Evolutionary conservation across 768 basidiomycete genomes (phyloP).

Genomic region (Agrocybe praecox): DNA sequence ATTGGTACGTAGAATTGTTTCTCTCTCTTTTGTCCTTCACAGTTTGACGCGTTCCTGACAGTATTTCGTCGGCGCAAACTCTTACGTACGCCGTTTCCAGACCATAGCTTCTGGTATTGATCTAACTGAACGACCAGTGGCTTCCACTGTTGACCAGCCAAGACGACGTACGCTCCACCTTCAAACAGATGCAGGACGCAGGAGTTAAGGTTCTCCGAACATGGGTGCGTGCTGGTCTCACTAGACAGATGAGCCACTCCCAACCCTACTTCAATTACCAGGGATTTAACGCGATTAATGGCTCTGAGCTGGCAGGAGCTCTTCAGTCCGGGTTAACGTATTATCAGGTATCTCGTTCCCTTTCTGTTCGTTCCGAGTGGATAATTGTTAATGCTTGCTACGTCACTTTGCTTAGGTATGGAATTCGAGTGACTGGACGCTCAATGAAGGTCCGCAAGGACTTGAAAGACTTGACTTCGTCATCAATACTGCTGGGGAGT

Average conservation of each 20-base stretch:
- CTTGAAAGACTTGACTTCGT: slow-evolving; percentile 56
- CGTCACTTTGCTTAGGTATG: slow-evolving; percentile 37
- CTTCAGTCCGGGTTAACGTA: slow-evolving; percentile 46
- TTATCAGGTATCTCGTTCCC: slow-evolving; percentile 38
- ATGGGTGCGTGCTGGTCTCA: slow-evolving; percentile 38
- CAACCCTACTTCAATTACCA: slow-evolving; percentile 10
- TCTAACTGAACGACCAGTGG: slow-evolving; percentile 36
- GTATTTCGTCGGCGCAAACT: slow-evolving; percentile 1
- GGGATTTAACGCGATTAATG: slow-evolving; percentile 48
- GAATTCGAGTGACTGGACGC: slow-evolving; percentile 47
- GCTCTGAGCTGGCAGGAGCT: slow-evolving; percentile 46
- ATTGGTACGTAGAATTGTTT: slow-evolving; percentile 32
- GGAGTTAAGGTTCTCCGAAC: slow-evolving; percentile 57
- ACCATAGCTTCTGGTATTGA: too few species aligned
- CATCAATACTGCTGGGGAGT: slow-evolving; percentile 47
- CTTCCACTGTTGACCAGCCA: slow-evolving; percentile 51
- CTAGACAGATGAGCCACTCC: too few species aligned
- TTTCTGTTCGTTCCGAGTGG: too few species aligned
- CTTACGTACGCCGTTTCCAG: not conserved
- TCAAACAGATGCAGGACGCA: slow-evolving; percentile 47
- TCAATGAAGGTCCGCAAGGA: slow-evolving; percentile 57
- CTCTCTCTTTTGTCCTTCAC: not conserved
- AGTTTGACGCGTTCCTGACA: not conserved
- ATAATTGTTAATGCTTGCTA: too few species aligned
- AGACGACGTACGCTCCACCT: slow-evolving; percentile 50